Percentiles rank a stretch among this genome's conserved stretches.
These are phyloP conservation scores for Laburnicola sp. DNA, from an alignment of 2,329 filamentous ascomycete genomes.

Conservation along the genomic window DNA sequence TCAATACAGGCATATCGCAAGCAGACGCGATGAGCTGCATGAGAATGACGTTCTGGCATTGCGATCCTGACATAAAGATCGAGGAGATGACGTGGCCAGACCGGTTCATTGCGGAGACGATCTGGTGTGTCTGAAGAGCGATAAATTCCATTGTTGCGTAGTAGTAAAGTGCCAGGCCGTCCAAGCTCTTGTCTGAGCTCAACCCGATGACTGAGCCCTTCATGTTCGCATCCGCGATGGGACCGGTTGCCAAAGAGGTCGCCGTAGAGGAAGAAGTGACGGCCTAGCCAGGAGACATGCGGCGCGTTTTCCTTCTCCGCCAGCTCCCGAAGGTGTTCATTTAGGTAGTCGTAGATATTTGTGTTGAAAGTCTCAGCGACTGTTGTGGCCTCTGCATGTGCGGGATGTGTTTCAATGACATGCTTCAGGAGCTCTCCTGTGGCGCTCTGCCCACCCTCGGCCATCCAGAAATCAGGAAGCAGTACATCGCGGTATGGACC, in stretches of 20 bases:
- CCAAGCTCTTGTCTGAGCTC: slow-evolving; percentile 81
- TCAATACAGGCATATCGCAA: slow-evolving; percentile 89
- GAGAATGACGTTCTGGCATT: slow-evolving; percentile 92
- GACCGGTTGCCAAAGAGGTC: slow-evolving; percentile 97
- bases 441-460: slow-evolving; percentile 93
- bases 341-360: slow-evolving; percentile 95
- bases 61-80: slow-evolving; percentile 98
- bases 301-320: slow-evolving; percentile 70
- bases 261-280: slow-evolving; percentile 98
- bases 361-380: slow-evolving; percentile 79
- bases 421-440: slow-evolving; percentile 94
- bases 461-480: slow-evolving; percentile 91
- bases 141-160: slow-evolving; percentile 98
- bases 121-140: slow-evolving; percentile 93
- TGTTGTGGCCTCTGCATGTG: slow-evolving; percentile 77
- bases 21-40: slow-evolving; percentile 90
- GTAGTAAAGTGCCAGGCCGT: slow-evolving; percentile 88
- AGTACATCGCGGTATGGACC: slow-evolving; percentile 95
- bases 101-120: slow-evolving; percentile 90
- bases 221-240: slow-evolving; percentile 91
- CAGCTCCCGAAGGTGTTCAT: slow-evolving; percentile 80
- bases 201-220: slow-evolving; percentile 85
- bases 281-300: slow-evolving; percentile 79
- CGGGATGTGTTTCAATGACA: slow-evolving; percentile 92
- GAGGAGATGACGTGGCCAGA: slow-evolving; percentile 84